These are phyloP conservation scores for Neurospora sp. DNA, from an alignment of 495 filamentous ascomycete genomes.

Conservation along the genomic window DNA sequence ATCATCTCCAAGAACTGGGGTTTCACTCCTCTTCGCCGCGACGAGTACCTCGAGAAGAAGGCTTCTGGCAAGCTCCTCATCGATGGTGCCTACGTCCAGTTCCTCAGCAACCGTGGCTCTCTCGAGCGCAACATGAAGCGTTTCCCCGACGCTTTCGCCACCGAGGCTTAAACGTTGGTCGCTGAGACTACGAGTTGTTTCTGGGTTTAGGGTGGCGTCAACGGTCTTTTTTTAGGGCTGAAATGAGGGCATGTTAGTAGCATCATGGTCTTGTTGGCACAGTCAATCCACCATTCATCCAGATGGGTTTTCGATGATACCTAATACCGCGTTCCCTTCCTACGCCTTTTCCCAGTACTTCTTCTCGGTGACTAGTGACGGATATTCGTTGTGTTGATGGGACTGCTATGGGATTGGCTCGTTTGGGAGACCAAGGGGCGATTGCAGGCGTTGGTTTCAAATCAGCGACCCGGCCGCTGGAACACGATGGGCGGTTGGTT, in stretches of 20 bases:
- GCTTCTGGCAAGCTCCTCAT: slow-evolving; percentile 79
- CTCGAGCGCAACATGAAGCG: slow-evolving; percentile 78
- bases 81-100: slow-evolving; percentile 98
- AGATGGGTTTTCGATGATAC: slow-evolving; percentile 6
- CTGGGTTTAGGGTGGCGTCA: slow-evolving; percentile 24
- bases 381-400: not conserved
- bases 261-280: slow-evolving; percentile 18
- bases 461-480: not conserved
- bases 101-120: slow-evolving; percentile 82
- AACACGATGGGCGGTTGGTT: not conserved
- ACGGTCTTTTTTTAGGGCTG: slow-evolving; percentile 25
- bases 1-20: slow-evolving; percentile 99
- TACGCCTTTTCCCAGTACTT: not conserved
- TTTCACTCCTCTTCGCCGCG: slow-evolving; percentile 93
- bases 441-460: not conserved
- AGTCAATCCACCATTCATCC: slow-evolving; percentile 25
- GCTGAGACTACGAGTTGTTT: slow-evolving; percentile 26
- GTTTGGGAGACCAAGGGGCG: not conserved
- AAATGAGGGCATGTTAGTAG: slow-evolving; percentile 24
- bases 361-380: not conserved
- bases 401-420: not conserved
- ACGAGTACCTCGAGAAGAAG: slow-evolving; percentile 92
- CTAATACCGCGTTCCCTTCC: not conserved
- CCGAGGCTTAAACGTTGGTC: slow-evolving; percentile 26
- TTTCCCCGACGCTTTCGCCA: slow-evolving; percentile 84